These are phyloP conservation scores for Talaromyces sp. DNA, from an alignment of 2,329 filamentous ascomycete species.

Conservation along the genomic window DNA sequence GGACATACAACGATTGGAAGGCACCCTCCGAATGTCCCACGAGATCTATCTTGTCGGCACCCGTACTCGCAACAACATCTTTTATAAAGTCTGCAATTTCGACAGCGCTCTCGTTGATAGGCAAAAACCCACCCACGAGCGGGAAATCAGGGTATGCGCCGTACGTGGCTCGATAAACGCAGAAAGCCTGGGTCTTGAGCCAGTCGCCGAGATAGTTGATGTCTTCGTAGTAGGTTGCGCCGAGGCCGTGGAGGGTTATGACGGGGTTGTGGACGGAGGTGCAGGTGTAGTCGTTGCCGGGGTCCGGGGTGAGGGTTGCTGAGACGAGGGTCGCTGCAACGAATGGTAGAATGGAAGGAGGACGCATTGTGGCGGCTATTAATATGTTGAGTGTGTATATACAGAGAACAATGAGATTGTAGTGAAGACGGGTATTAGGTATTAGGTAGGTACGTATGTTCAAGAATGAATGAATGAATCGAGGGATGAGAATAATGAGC, in stretches of 20 bases:
- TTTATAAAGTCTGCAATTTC: constrained; percentile 44
- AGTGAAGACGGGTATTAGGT: background rate
- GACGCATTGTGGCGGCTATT: constrained; percentile 1
- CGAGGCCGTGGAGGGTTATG: constrained; percentile 39
- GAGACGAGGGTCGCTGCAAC: constrained; percentile 7
- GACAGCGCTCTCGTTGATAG: constrained; percentile 40
- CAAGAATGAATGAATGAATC: background rate
- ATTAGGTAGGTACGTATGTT: background rate
- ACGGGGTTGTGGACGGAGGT: constrained; percentile 33
- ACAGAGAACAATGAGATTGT: background rate
- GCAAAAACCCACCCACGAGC: constrained; percentile 40
- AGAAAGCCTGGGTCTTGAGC: constrained; percentile 41
- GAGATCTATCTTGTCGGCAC: constrained; percentile 40
- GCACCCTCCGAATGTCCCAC: constrained; percentile 49
- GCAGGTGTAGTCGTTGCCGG: constrained; percentile 38
- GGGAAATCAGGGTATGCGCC: constrained; percentile 40
- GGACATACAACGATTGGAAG: constrained; percentile 43
- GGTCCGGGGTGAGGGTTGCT: constrained; percentile 19
- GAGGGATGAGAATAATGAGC: background rate
- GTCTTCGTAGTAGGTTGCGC: constrained; percentile 40
- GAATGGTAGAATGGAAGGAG: background rate
- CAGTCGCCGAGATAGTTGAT: constrained; percentile 38
- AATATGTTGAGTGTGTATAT: background rate
- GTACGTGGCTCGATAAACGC: constrained; percentile 46
- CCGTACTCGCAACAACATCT: constrained; percentile 39